These are phyloP conservation scores for Didymella lethalis DNA, from an alignment of 2,329 filamentous ascomycete genomes.

Conservation along the genomic window DNA sequence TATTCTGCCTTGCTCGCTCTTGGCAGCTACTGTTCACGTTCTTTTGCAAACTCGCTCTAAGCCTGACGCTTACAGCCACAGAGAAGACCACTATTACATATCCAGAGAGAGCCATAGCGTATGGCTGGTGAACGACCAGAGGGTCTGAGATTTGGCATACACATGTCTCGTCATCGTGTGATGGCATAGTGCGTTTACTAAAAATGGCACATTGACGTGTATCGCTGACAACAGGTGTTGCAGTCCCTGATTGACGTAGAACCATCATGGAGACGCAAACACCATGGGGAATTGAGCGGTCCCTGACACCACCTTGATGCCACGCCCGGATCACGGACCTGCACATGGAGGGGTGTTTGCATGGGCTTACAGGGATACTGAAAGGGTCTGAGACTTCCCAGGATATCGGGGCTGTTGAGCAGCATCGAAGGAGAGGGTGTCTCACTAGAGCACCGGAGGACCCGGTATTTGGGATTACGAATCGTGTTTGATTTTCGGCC, in stretches of 20 bases:
- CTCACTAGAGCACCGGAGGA: not conserved
- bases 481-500: not conserved
- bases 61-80: slow-evolving; percentile 11
- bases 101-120: slow-evolving; percentile 5
- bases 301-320: not conserved
- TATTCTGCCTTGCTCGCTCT: slow-evolving; percentile 7
- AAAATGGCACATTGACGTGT: too few relatives aligned
- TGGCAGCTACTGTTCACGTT: slow-evolving; percentile 10
- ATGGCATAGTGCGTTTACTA: not conserved
- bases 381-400: not conserved
- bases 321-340: not conserved
- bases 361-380: not conserved
- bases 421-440: not conserved
- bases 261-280: not conserved
- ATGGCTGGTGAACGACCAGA: slow-evolving; percentile 4
- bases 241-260: not conserved
- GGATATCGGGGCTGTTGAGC: not conserved
- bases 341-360: not conserved
- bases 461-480: not conserved
- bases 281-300: not conserved
- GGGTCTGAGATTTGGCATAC: not conserved
- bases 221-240: not conserved
- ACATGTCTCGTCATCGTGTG: not conserved
- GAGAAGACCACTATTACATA: not conserved
- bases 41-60: slow-evolving; percentile 4